These are phyloP conservation scores for Phanerodontia chrysosporium DNA, from an alignment of 768 basidiomycete genomes.

Conservation along the genomic window DNA sequence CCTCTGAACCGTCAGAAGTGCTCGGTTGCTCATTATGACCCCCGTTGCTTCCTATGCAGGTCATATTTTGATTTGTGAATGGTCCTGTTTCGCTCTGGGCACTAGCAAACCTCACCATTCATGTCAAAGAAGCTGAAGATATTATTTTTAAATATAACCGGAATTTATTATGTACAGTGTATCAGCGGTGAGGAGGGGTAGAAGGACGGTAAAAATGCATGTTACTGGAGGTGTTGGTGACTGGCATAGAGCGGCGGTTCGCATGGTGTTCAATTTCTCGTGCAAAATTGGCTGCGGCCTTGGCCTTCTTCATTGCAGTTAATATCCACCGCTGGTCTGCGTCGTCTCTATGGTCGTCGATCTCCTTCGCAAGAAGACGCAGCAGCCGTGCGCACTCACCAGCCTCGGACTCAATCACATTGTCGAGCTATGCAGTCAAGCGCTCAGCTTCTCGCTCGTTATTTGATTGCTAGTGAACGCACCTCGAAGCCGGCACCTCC, in stretches of 20 bases:
- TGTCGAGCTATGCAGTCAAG: too few relatives aligned
- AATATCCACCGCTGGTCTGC: conserved; percentile 3
- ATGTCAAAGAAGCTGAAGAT: background rate
- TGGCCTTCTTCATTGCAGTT: background rate
- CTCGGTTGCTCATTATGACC: too few relatives aligned
- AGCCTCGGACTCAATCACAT: background rate
- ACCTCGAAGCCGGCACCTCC: conserved; percentile 8
- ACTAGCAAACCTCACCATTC: too few relatives aligned
- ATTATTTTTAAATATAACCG: background rate
- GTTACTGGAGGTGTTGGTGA: background rate
- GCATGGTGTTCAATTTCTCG: background rate
- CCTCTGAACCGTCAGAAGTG: too few relatives aligned
- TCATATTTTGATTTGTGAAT: too few relatives aligned
- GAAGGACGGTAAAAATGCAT: background rate
- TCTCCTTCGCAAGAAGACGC: background rate
- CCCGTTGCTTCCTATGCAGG: too few relatives aligned
- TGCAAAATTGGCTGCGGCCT: background rate
- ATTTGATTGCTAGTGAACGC: background rate
- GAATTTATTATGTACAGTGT: background rate
- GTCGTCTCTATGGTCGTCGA: background rate
- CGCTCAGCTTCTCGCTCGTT: background rate
- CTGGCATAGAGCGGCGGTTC: conserved; percentile 2
- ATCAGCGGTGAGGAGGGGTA: background rate
- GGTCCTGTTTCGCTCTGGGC: too few relatives aligned
- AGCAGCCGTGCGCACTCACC: background rate